phyloP scores from a whole-genome alignment of 148 eudicot genomes.

The Cornus suecica region DNA sequence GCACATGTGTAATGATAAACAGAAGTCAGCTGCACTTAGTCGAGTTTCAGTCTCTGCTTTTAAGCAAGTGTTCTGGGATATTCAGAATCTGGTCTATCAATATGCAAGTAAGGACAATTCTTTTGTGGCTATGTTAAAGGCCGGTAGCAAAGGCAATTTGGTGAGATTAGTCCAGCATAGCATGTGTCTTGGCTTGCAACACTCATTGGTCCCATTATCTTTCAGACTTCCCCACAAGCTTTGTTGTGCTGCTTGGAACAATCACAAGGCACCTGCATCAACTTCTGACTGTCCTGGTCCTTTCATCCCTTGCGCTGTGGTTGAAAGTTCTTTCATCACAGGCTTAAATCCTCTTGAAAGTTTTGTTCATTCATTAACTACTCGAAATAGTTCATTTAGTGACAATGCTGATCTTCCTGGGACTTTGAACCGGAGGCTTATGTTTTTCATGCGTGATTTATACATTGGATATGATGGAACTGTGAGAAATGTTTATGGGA shows the following conservation, averaged over 20 bases:
- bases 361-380: constrained; percentile 75
- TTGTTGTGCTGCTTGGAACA: constrained; percentile 76
- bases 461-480: constrained; percentile 77
- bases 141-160: constrained; percentile 87
- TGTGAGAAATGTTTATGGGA: constrained; percentile 77
- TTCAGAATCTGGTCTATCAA: constrained; percentile 66
- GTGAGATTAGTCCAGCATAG: constrained; percentile 74
- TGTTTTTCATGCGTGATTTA: constrained; percentile 86
- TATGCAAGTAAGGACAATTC: constrained; percentile 54
- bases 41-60: constrained; percentile 65
- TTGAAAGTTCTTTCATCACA: constrained; percentile 53
- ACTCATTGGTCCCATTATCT: constrained; percentile 62
- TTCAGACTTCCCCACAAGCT: constrained; percentile 68
- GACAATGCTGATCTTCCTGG: constrained; percentile 94
- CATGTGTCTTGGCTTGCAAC: constrained; percentile 87
- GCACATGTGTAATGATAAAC: constrained; percentile 46
- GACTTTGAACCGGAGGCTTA: constrained; percentile 60
- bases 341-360: constrained; percentile 87
- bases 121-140: constrained; percentile 67
- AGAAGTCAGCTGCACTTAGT: constrained; percentile 66
- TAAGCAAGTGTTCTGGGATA: constrained; percentile 59
- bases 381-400: constrained; percentile 79
- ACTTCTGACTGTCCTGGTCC: constrained; percentile 31
- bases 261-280: constrained; percentile 37
- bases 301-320: constrained; percentile 67